phyloP scores from a whole-genome alignment of 2,329 filamentous ascomycete species.

The Phoma sp. region DNA sequence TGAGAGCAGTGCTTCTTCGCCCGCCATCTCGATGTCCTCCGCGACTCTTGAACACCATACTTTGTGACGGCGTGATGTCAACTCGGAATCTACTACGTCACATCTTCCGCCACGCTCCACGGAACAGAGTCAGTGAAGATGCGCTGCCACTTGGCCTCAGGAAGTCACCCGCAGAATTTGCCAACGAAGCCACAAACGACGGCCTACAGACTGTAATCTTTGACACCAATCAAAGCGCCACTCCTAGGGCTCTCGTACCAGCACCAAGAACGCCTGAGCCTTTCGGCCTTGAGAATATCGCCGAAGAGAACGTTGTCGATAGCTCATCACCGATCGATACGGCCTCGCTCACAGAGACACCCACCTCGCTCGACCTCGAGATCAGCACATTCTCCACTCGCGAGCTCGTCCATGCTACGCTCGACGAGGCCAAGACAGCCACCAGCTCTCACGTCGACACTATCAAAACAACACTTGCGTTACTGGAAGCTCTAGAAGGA shows the following conservation, averaged over 20 bases:
- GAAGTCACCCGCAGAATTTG: neutral
- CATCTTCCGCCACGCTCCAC: constrained; percentile 22
- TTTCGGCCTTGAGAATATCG: constrained; percentile 1
- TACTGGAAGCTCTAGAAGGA: constrained; percentile 21
- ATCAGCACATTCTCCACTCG: constrained; percentile 8
- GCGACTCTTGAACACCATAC: neutral
- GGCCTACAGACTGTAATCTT: neutral
- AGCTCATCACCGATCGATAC: neutral
- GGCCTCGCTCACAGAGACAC: neutral
- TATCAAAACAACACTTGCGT: constrained; percentile 17
- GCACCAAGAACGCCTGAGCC: constrained; percentile 1
- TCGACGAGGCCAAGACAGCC: constrained; percentile 16
- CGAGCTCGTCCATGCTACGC: constrained; percentile 18
- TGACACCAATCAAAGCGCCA: neutral
- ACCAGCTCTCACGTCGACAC: constrained; percentile 20
- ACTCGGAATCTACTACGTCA: constrained; percentile 20
- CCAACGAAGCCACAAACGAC: neutral
- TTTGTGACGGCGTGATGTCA: neutral
- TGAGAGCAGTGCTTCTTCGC: no score
- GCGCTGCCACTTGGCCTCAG: neutral
- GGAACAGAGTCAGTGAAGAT: neutral
- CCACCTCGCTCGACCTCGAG: constrained; percentile 4
- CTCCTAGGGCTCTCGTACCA: neutral
- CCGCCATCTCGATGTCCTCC: no score
- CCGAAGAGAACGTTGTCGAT: neutral